These are phyloP conservation scores for Parmelia sp. DNA, from an alignment of 495 filamentous ascomycete species.

Conservation along the genomic window DNA sequence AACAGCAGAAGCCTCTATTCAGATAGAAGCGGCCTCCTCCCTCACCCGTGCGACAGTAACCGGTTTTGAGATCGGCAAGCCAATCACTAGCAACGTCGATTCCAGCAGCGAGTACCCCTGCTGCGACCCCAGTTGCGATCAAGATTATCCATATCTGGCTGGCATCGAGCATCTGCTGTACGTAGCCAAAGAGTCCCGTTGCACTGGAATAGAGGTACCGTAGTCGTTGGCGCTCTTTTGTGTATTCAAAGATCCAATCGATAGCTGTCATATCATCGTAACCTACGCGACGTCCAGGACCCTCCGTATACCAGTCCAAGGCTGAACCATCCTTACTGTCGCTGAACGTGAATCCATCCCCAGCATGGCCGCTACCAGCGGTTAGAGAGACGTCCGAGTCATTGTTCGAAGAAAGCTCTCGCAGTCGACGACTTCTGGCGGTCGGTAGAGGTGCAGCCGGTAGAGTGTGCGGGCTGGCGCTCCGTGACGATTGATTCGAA, in stretches of 20 bases:
- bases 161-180: slow-evolving; percentile 65
- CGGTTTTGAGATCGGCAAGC: slow-evolving; percentile 90
- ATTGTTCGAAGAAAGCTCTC: slow-evolving; percentile 26
- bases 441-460: slow-evolving; percentile 21
- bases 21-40: slow-evolving; percentile 85
- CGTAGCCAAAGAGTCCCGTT: slow-evolving; percentile 65
- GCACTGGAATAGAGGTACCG: slow-evolving; percentile 64
- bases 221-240: slow-evolving; percentile 86
- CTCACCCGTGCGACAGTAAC: slow-evolving; percentile 67
- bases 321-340: slow-evolving; percentile 58
- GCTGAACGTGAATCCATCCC: slow-evolving; percentile 29
- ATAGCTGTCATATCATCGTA: slow-evolving; percentile 98
- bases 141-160: slow-evolving; percentile 89
- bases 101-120: slow-evolving; percentile 74
- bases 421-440: slow-evolving; percentile 25
- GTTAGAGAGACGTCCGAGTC: slow-evolving; percentile 28
- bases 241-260: slow-evolving; percentile 99
- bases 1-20: slow-evolving; percentile 86
- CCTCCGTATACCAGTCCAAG: slow-evolving; percentile 86
- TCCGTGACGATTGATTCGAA: slow-evolving; percentile 21
- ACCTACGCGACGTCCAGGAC: slow-evolving; percentile 81
- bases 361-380: slow-evolving; percentile 35
- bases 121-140: slow-evolving; percentile 69
- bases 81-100: slow-evolving; percentile 94
- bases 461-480: slow-evolving; percentile 19